Base-by-base conservation (phyloP, 2,329 filamentous ascomycete species). In the Diaporthe vexans region DNA sequence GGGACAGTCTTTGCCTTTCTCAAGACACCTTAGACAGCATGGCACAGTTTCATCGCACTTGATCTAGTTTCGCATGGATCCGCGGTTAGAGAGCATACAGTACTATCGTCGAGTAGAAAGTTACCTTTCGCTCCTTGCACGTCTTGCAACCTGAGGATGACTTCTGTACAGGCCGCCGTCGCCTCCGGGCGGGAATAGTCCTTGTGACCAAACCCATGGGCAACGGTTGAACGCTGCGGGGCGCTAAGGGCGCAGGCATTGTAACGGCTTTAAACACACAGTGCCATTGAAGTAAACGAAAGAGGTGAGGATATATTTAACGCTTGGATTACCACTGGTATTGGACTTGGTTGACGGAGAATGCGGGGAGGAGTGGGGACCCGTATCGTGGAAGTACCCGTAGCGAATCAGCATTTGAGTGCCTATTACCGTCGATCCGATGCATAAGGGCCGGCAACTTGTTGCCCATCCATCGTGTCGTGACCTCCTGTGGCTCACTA, bases 71-170 rank as follows among this genome's bases (percentile, higher is more conserved):
- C 3, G 2, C 29, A 54, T 29, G 51, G 29, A 21, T 54, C 24
- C 1, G 13, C 24, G 29, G 24, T 29, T 29, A 21, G 51, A 8
- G 4, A 40, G 37, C 37, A 10, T 40, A 11, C 24, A 54, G 51
- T 54, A 10, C 29, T 29, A 24, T 11, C 51, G 7, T 17, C 3
- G 7, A 29, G 24, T 3, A 26, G 24, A 10, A 9, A 9, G 11
- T 54, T 54, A 54, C 51, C 51, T 54, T 54, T 54, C 51, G 51
- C 24, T 5, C 24, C 51, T 54, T 54, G 51, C 51, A 54, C 24
- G 24, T 54, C 2, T 17, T 29, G 24, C 51, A 54, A 11, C 51
- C 51, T 11, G 51, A 54, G 24, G 15, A n/a, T 15, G 51, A 54
- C n/a, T 29, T 54, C n/a, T 54, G 51, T 54, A 54, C 51, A 54